Conservation (phyloP, 805 yeast species). For the Yarrowia sp. region DNA sequence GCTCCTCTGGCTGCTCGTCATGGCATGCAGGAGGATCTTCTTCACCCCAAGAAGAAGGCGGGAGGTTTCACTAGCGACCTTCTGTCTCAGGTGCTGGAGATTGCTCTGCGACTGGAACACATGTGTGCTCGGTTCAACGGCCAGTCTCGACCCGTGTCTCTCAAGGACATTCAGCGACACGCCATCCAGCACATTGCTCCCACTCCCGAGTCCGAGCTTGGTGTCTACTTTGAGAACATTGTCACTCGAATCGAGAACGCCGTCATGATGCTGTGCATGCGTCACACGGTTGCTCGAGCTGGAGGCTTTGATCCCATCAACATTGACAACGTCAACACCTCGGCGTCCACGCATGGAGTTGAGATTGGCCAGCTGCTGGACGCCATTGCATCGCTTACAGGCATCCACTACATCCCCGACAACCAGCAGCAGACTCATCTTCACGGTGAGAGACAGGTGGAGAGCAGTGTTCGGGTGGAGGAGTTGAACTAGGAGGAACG, state of each 20-base stretch:
- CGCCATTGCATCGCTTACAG: slow-evolving; percentile 12
- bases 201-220: slow-evolving; percentile 45
- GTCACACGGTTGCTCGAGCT: slow-evolving; percentile 40
- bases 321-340: slow-evolving; percentile 25
- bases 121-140: slow-evolving; percentile 43
- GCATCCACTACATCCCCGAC: slow-evolving; percentile 8
- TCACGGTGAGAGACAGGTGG: not conserved
- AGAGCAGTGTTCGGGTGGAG: slow-evolving; percentile 6
- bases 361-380: slow-evolving; percentile 34
- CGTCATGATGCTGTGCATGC: slow-evolving; percentile 46
- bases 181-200: slow-evolving; percentile 41
- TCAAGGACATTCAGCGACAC: slow-evolving; percentile 31
- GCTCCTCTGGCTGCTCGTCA: slow-evolving; percentile 62
- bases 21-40: slow-evolving; percentile 35
- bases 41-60: slow-evolving; percentile 31
- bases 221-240: slow-evolving; percentile 46
- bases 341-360: slow-evolving; percentile 31
- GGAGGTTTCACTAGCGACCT: slow-evolving; percentile 21
- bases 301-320: slow-evolving; percentile 19
- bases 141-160: slow-evolving; percentile 20
- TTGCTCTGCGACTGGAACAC: slow-evolving; percentile 43
- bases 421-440: not conserved
- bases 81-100: slow-evolving; percentile 26
- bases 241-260: slow-evolving; percentile 49
- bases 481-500: slow-evolving; percentile 8